A percentile compares a stretch with the other conserved stretches of the same genome.
Conservation (phyloP, 345 rosid species). For the Excoecaria cochinchinensis region DNA sequence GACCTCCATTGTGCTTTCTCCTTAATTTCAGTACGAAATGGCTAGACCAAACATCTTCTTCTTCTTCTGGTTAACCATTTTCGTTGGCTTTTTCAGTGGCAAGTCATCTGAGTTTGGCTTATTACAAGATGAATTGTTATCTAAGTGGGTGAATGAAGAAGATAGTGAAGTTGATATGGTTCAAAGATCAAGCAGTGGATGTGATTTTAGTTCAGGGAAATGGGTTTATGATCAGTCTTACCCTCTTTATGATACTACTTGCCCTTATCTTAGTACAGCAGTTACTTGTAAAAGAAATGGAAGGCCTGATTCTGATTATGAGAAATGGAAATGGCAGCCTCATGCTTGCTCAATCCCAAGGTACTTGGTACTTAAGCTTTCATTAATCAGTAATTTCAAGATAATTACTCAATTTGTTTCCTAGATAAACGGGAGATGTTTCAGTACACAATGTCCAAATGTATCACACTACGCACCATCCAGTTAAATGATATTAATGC, state of each 20-base stretch:
- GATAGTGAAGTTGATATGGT: slow-evolving; percentile 40
- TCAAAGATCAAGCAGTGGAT: slow-evolving; percentile 39
- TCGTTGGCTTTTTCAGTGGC: slow-evolving; percentile 23
- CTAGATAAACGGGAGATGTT: neutral
- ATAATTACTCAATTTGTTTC: neutral
- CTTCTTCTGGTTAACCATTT: slow-evolving; percentile 5
- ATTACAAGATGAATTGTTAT: slow-evolving; percentile 10
- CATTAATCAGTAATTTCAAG: neutral
- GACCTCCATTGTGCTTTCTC: slow-evolving; percentile 6
- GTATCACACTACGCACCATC: no score
- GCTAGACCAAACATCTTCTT: slow-evolving; percentile 19
- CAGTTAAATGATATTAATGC: no score
- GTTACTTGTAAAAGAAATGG: slow-evolving; percentile 86
- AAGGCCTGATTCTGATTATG: slow-evolving; percentile 83
- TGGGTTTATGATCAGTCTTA: slow-evolving; percentile 77
- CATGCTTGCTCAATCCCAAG: slow-evolving; percentile 73
- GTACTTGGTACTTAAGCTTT: slow-evolving; percentile 23
- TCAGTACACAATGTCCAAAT: neutral
- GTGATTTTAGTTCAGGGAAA: slow-evolving; percentile 70
- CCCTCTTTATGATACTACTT: slow-evolving; percentile 74
- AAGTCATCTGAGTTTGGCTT: slow-evolving; percentile 35
- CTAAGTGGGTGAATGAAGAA: slow-evolving; percentile 33
- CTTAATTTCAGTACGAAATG: slow-evolving; percentile 25
- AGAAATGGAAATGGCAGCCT: slow-evolving; percentile 93
- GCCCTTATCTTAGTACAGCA: slow-evolving; percentile 78